These are phyloP conservation scores for Crepidotus sp. DNA, from an alignment of 1,284 basidiomycete genomes.

Conservation along the genomic window DNA sequence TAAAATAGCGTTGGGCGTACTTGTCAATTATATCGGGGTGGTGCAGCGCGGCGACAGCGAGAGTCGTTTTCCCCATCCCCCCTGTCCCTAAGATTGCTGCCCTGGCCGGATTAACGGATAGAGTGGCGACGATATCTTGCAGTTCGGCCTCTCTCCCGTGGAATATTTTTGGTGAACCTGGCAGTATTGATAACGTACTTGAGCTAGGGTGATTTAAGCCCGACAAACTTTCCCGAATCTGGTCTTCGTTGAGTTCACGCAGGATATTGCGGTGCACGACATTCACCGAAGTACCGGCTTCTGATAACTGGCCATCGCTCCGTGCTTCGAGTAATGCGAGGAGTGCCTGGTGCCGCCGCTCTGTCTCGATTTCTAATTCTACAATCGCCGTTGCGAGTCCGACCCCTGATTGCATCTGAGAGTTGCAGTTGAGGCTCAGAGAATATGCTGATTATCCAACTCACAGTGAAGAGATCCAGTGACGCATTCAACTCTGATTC, in stretches of 20 bases:
- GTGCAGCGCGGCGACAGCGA: slow-evolving; percentile 24
- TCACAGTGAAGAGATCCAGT: neutral
- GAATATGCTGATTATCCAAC: neutral
- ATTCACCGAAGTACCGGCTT: neutral
- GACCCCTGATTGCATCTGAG: neutral
- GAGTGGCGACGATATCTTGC: neutral
- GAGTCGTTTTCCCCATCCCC: slow-evolving; percentile 31
- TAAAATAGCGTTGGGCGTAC: slow-evolving; percentile 15
- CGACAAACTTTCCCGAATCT: neutral
- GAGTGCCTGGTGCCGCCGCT: neutral
- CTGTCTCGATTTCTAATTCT: neutral
- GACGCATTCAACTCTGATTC: neutral
- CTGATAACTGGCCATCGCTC: neutral
- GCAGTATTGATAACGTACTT: neutral
- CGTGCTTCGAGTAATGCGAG: neutral
- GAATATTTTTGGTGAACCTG: neutral
- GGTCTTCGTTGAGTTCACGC: neutral
- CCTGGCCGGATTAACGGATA: neutral
- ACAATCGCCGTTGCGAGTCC: neutral
- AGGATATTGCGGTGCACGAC: neutral
- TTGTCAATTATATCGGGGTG: slow-evolving; percentile 14
- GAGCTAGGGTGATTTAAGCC: neutral
- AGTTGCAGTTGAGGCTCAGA: neutral
- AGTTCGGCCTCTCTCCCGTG: slow-evolving; percentile 5
- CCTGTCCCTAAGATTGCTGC: slow-evolving; percentile 27